Evolutionary conservation across 208 protist species (phyloP), one percentile per base, ranked within the genome.

Genomic region (Angomonas ambiguus): DNA sequence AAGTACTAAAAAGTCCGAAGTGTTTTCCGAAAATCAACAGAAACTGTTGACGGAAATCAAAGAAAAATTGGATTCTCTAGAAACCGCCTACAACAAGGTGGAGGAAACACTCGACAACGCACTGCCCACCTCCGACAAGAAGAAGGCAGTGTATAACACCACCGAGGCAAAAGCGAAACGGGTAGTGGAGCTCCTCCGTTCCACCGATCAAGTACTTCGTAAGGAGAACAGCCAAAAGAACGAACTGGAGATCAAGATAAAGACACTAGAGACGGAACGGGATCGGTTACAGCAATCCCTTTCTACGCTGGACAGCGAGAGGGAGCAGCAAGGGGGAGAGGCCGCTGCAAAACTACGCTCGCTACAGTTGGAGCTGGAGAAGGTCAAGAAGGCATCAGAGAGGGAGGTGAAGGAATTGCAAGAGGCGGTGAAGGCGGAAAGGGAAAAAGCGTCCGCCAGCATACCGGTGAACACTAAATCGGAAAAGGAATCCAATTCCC

Each of bases 11-110:
- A 16, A 56, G 49, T 11, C 11, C n/a, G 49, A 56, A 24, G 49
- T 24, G 5, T 11, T 30, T 11, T 11, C n/a, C n/a, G 45, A 49
- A n/a, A 59, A 61, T 22, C 65, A 72, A 51, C 51, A 58, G 32
- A 67, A 83, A 33, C 48, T 42, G 31, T 45, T 71, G 68, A 34
- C 25, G 22, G 56, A 56, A 24, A 27, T 24, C n/a, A 56, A 56
- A 24, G 49, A 8, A 11, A 24, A 56, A 24, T 24, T 30, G 22
- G 49, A 56, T 5, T 11, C 10, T 11, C 10, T 56, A 8, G 49
- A 11, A 20, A 8, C 49, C 49, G 27, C 8, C n/a, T 24, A 30
- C n/a, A 27, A 20, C 49, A 20, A 6, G 10, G 49, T 25, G 49
- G 49, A 56, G 5, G 22, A 56, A 5, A 5, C n/a, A 6, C 49